Base-by-base conservation (phyloP, 192 early-diverging fungal species). In the Umbelopsis ramanniana region DNA sequence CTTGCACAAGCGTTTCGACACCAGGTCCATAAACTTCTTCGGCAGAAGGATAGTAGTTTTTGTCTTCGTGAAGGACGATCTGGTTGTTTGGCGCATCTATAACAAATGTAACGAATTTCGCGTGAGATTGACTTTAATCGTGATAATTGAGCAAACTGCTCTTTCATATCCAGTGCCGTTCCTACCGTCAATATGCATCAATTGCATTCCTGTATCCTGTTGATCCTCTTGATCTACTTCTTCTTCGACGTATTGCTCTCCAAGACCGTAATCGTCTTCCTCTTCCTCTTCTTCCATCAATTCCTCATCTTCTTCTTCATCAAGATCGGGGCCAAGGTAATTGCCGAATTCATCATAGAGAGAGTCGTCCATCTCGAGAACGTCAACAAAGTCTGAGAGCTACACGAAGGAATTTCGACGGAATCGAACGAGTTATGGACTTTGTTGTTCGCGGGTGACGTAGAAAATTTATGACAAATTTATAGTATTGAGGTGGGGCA, bases 1-100 rank as follows among this genome's bases (percentile, higher is more conserved):
- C 97, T 74, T 99, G 94, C 11, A 98, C 98, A 60, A 99, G 72
- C 1, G 92, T 89, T 74, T 99, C 98, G 19, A 99, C 98, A 52
- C 89, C 98, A 47, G 85, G 83, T 12, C 98, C 98, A 82, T 96
- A 99, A 22, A 99, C 91, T 71, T 98, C 96, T 78, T 93, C 93
- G 6, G 97, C 97, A n/a, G 92, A 90, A 5, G 97, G 96, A 69
- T 99, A 99, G 84, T 98, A 98, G 76, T 94, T 94, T 78, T 99
- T 99, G 75, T 99, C 97, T 78, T 99, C 98, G 67, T 99, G 98
- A 68, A 98, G 85, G 1, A 99, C 92, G 46, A 99, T 88, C 74
- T 96, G 93, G 55, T 83, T 91, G 37, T 76, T 71, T 26, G 89
- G 82, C 77, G 87, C 82, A 63, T 87, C 89, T 90, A 50, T 47